Conservation (phyloP, 2,329 filamentous ascomycete species). For the Aspergillus terreus region DNA sequence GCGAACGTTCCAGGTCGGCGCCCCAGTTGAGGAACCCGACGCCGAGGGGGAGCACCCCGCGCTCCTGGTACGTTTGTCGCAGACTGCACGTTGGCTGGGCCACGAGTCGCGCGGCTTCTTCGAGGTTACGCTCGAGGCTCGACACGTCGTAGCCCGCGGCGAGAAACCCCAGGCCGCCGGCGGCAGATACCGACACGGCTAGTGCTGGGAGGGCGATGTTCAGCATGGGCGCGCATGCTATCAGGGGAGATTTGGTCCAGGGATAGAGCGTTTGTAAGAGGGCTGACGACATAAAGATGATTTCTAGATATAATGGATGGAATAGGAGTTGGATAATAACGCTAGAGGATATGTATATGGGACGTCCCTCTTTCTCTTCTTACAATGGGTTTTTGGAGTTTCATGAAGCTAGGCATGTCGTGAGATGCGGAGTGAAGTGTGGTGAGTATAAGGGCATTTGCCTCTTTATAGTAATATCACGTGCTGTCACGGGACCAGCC, state of each 20-base stretch:
- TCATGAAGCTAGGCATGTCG: no score
- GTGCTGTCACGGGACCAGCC: conserved; percentile 8
- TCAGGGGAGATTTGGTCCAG: conserved; percentile 56
- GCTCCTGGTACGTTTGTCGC: conserved; percentile 10
- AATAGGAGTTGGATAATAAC: no score
- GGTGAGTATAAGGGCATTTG: no score
- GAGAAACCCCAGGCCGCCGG: conserved; percentile 55
- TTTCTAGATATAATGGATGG: no score
- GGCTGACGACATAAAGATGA: conserved; percentile 10
- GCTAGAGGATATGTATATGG: no score
- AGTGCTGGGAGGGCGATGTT: conserved; percentile 56
- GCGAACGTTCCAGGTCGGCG: conserved; percentile 24
- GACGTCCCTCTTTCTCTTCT: no score
- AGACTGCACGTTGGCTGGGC: conserved; percentile 7
- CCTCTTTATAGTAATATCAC: conserved; percentile 1
- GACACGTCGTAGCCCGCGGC: conserved; percentile 51
- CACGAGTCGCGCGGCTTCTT: conserved; percentile 23
- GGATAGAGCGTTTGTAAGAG: conserved; percentile 47
- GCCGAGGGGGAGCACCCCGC: conserved; percentile 33
- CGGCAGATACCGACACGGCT: conserved; percentile 57
- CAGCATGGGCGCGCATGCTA: conserved; percentile 67
- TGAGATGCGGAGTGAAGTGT: no score
- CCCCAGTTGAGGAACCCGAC: conserved; percentile 41
- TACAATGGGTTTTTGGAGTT: no score
- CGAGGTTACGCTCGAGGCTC: conserved; percentile 27